Evolutionary conservation across 2,329 filamentous ascomycete genomes (phyloP), one percentile per base, ranked within the genome.

Genomic region (Trichophaea hybrida): DNA sequence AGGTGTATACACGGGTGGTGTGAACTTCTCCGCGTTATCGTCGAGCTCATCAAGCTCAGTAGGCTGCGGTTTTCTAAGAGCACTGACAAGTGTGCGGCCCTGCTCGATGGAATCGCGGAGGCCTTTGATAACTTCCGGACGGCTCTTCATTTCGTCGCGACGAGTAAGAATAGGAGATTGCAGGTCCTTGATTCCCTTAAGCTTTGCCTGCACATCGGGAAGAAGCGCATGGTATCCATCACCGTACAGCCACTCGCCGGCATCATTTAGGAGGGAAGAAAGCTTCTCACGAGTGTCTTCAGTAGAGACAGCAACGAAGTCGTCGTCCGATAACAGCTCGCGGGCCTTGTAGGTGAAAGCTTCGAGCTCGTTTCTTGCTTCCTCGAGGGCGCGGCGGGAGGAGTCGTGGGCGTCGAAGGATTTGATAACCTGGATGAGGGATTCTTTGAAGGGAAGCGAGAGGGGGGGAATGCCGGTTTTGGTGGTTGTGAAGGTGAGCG

Each of bases 361-460:
- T 73, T 98, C 93, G n/a, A 98, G 81, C 65, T 86, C 85, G 73
- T 97, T 98, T 59, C 96, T 76, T 0, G 87, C 82, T 71, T 96
- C 91, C 71, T 96, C 90, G 35, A 90, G 82, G 60, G 82, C 76
- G 38, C 82, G 74, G 55, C 90, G 85, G 33, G 85, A 81, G 66
- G 80, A 80, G 73, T 98, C 93, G 1, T 91, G 95, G 32, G 80
- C 77, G 66, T 94, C 88, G 68, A 98, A 97, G 4, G 88, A 84
- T 68, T 82, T 79, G 48, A 98, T 80, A 49, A 72, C 69, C 6
- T 71, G 69, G 52, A 74, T 74, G 8, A 78, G 68, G 68, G 76
- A 72, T 64, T 74, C 68, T 68, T 79, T 62, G 43, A 80, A 77
- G 10, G 73, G 70, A 66, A 77, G 77, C 43, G 77, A 69, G 6